phyloP scores from a whole-genome alignment of 2,329 filamentous ascomycete species.

The Cryphonectria nitschkei region DNA sequence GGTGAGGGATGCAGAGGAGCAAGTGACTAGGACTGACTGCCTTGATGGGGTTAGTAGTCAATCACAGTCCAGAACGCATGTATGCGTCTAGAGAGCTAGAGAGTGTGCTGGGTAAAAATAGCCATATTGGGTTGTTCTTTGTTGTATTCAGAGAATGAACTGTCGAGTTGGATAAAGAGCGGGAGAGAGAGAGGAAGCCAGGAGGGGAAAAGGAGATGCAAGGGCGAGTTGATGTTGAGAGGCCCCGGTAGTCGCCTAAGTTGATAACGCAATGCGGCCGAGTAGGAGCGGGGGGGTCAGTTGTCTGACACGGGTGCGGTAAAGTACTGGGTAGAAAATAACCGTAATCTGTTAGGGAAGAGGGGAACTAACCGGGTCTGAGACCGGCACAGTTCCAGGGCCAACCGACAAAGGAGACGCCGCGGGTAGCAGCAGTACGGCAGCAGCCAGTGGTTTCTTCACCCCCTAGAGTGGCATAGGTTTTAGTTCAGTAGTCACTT shows the following conservation, averaged over 20 bases:
- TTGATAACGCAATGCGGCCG: slow-evolving; percentile 25
- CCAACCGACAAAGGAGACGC: slow-evolving; percentile 13
- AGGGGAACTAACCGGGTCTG: slow-evolving; percentile 7
- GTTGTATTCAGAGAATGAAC: background rate
- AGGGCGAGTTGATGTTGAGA: slow-evolving; percentile 6
- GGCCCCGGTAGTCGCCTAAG: slow-evolving; percentile 4
- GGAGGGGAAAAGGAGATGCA: slow-evolving; percentile 18
- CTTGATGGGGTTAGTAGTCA: slow-evolving; percentile 4
- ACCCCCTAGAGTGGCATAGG: slow-evolving; percentile 12
- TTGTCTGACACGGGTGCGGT: slow-evolving; percentile 19
- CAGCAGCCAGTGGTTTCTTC: background rate
- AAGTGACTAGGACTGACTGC: slow-evolving; percentile 5
- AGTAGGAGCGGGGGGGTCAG: background rate
- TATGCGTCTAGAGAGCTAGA: slow-evolving; percentile 18
- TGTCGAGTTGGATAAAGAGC: background rate
- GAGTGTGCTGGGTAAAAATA: slow-evolving; percentile 14
- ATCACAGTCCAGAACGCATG: slow-evolving; percentile 21
- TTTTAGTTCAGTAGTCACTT: background rate
- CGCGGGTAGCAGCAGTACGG: background rate
- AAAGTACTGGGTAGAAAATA: background rate
- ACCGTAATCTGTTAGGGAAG: no score
- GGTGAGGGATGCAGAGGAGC: slow-evolving; percentile 4
- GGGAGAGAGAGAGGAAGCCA: background rate
- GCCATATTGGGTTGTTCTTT: slow-evolving; percentile 9
- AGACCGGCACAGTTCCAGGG: slow-evolving; percentile 17